Evolutionary conservation across 208 protist genomes (phyloP), one percentile per base, ranked within the genome.

Genomic region (Jaenimonas drosophilae): DNA sequence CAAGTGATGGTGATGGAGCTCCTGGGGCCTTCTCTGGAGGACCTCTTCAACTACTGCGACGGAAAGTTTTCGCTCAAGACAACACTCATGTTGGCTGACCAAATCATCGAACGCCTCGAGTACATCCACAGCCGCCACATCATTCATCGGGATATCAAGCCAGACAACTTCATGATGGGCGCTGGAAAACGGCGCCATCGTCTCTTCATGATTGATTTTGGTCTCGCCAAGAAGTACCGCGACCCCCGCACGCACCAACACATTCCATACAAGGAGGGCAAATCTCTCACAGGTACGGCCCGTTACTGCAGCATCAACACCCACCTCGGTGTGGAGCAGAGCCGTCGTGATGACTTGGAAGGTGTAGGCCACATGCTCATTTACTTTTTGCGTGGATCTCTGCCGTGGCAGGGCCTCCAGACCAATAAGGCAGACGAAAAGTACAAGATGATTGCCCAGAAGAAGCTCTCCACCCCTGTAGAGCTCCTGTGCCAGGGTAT

Each of bases 301-400:
- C 76, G 82, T 1, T 94, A 91, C 52, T 60, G 75, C 2, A 95
- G 79, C 46, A 96, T 99, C 49, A 99, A 99, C 78, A 98, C 97
- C 1, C 97, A 99, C 68, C 46, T 91, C 2, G 98, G 98, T 44
- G 91, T 96, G 30, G 91, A 95, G 54, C 91, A 97, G 61, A 76
- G 59, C 21, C 80, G 87, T 14, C 67, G 87, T 7, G 87, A 95
- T 52, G 87, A 95, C 56, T 37, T 95, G 12, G 84, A 95, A 57
- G 66, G 71, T 1, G 53, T 91, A 4, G 48, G 43, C 28, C 97
- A 98, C 50, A 65, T 99, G 17, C 64, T 99, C 14, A 85, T 99
- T 49, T 99, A 99, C 64, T 98, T 99, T 53, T 51, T 95, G n/a
- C 80, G 94, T 4, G 98, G 98, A 1, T 76, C 37, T 24, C 64